These are phyloP conservation scores for Fragaria iinumae DNA, from an alignment of 306 rosid genomes.

Conservation along the genomic window DNA sequence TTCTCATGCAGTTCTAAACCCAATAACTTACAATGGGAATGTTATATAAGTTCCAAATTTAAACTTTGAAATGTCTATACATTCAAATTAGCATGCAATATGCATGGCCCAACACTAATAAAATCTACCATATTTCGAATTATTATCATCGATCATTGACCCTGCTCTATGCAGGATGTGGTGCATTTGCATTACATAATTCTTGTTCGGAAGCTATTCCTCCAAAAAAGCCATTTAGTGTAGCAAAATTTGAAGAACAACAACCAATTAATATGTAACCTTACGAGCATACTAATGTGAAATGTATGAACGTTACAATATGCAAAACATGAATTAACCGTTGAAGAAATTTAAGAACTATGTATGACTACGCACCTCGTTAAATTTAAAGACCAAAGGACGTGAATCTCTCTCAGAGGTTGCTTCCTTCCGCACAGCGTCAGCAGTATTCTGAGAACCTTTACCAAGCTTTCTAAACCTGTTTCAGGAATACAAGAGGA, in stretches of 20 bases:
- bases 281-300: constrained; percentile 5
- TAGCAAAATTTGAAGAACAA: not conserved
- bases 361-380: constrained; percentile 55
- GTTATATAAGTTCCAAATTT: too few relatives aligned
- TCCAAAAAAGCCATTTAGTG: not conserved
- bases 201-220: not conserved
- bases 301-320: constrained; percentile 5
- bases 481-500: constrained; percentile 21
- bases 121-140: too few relatives aligned
- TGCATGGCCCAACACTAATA: too few relatives aligned
- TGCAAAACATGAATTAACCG: constrained; percentile 7
- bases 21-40: too few relatives aligned
- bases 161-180: too few relatives aligned
- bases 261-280: constrained; percentile 5
- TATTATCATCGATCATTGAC: too few relatives aligned
- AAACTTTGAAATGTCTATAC: too few relatives aligned
- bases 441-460: constrained; percentile 46
- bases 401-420: constrained; percentile 51
- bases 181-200: too few relatives aligned
- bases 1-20: too few relatives aligned
- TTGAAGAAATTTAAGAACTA: constrained; percentile 7
- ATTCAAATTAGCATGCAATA: too few relatives aligned
- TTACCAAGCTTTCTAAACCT: constrained; percentile 63
- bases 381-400: constrained; percentile 77
- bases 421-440: constrained; percentile 47